Percentiles rank a stretch among this genome's conserved stretches.
These are phyloP conservation scores for Penicillium cosmopolitanum DNA, from an alignment of 495 filamentous ascomycete species.

Conservation along the genomic window DNA sequence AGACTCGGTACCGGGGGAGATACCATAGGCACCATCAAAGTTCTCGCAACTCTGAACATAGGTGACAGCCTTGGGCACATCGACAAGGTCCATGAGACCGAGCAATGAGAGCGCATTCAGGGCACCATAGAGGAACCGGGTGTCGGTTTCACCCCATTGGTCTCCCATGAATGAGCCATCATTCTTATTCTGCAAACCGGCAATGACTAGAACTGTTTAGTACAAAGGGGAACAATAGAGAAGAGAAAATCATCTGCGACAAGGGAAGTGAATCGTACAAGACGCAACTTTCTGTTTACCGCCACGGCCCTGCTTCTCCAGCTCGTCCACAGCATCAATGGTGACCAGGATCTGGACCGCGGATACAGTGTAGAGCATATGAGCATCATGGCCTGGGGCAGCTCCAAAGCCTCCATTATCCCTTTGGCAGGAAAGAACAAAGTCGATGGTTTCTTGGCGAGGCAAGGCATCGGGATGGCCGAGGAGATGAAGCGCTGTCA, in stretches of 20 bases:
- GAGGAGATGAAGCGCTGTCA: constrained; percentile 85
- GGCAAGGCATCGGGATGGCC: constrained; percentile 78
- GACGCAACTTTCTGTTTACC: constrained; percentile 72
- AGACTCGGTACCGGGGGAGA: constrained; percentile 84
- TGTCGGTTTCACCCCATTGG: constrained; percentile 95
- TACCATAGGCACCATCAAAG: constrained; percentile 91
- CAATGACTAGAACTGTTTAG: constrained; percentile 65
- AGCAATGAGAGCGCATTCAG: constrained; percentile 86
- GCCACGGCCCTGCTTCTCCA: constrained; percentile 67
- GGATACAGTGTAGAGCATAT: constrained; percentile 92
- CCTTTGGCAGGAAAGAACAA: constrained; percentile 88
- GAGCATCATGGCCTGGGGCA: constrained; percentile 90
- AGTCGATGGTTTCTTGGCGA: constrained; percentile 80
- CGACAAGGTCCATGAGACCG: constrained; percentile 66
- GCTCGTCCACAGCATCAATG: constrained; percentile 79
- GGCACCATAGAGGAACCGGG: constrained; percentile 88
- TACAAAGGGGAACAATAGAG: constrained; percentile 6
- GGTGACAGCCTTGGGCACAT: constrained; percentile 75
- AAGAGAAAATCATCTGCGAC: constrained; percentile 14
- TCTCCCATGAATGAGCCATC: constrained; percentile 91
- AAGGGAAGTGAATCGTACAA: constrained; percentile 55
- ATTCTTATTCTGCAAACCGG: constrained; percentile 73
- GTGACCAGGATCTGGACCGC: constrained; percentile 89
- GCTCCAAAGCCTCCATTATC: constrained; percentile 90
- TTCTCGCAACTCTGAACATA: constrained; percentile 84